Evolutionary conservation across 768 basidiomycete genomes (phyloP), one percentile per base, ranked within the genome.

Genomic region (Podaxis sp.): DNA sequence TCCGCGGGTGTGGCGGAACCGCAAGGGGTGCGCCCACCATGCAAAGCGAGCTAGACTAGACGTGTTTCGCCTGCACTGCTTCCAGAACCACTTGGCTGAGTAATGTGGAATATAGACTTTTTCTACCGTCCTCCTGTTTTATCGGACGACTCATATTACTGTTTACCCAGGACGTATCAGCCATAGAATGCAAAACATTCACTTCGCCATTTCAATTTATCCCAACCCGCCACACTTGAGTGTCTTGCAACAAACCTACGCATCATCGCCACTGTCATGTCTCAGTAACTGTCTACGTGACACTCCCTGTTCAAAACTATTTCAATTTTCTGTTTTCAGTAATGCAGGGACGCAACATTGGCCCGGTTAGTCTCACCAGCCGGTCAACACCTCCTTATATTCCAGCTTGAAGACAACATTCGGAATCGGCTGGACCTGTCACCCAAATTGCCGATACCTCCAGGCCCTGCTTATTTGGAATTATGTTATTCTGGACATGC

Each of bases 241-340:
- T 41, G n/a, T 46, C 19, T 19, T 46, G 19, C 51, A 52, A n/a
- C 59, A 60, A 50, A 59, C 22, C 58, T 52, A 59, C 58, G 59
- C 51, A 53, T 17, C 51, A 60, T 60, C 59, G 19, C 59, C 59
- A 60, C 59, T 36, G 52, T 43, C 38, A 46, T 15, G 51, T 60
- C 59, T 60, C 51, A 25, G 59, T 43, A 54, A 22, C 27, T 17
- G 40, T 33, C 12, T 53, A 27, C 38, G 5, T 60, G 58, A 40
- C 40, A 12, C 29, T 9, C 38, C 50, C 38, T 6, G 27, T 24
- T 49, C 47, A 47, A 27, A 46, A 27, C 24, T 11, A 46, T 52
- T 49, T n/a, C 11, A 8, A 27, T 25, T 38, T 57, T n/a, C 57
- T 57, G 40, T 37, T 60, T 40, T 43, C 41, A 19, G 51, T 43